These are phyloP conservation scores for Leptomonas seymouri DNA, from an alignment of 208 protist genomes.

Conservation along the genomic window DNA sequence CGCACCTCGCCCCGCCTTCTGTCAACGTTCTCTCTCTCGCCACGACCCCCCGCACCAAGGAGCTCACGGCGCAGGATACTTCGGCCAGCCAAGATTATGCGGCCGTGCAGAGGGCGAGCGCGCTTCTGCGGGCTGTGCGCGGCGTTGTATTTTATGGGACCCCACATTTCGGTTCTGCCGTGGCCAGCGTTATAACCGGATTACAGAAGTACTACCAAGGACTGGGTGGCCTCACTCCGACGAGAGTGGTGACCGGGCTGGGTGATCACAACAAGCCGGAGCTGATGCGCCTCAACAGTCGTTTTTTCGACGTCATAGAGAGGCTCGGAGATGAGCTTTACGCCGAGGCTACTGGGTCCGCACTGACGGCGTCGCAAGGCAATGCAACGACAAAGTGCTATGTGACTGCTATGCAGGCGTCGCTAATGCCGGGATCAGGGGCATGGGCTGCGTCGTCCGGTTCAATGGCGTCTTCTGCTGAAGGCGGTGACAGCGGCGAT, in stretches of 20 bases:
- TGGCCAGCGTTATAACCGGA: conserved; percentile 63
- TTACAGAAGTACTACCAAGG: conserved; percentile 59
- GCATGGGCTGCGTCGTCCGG: not conserved
- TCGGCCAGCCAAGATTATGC: not conserved
- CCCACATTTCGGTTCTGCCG: conserved; percentile 69
- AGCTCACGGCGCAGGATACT: not conserved
- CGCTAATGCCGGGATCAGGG: not conserved
- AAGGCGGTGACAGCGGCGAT: too few species aligned
- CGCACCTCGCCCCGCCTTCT: conserved; percentile 13
- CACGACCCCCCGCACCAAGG: not conserved
- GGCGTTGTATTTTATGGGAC: conserved; percentile 80
- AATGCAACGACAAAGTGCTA: not conserved
- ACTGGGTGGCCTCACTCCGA: conserved; percentile 55
- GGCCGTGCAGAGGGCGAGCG: conserved; percentile 14
- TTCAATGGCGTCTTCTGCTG: not conserved
- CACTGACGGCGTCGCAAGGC: not conserved
- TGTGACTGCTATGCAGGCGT: conserved; percentile 27
- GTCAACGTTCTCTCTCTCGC: not conserved
- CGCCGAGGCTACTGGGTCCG: not conserved
- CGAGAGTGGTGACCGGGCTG: conserved; percentile 55
- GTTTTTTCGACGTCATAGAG: conserved; percentile 59
- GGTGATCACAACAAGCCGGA: conserved; percentile 61
- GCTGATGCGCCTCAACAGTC: conserved; percentile 48
- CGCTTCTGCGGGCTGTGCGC: conserved; percentile 41
- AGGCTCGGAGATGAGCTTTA: conserved; percentile 25